Evolutionary conservation across 2,329 filamentous ascomycete genomes (phyloP).

Genomic region (Fusarium verticillioides): DNA sequence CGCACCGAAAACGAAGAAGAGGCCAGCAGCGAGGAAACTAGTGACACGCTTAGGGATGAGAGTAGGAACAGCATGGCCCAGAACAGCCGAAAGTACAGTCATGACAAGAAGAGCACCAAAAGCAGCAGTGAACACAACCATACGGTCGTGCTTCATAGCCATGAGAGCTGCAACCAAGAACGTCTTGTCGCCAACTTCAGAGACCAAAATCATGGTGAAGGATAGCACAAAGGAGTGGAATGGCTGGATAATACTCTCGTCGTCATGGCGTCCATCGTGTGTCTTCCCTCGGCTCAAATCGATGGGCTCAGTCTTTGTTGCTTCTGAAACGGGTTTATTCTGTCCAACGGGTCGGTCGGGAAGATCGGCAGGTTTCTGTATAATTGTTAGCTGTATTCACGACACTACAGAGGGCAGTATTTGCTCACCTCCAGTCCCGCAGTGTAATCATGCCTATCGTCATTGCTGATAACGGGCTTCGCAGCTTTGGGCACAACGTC

Average conservation of each 20-base stretch:
- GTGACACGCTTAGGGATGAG: slow-evolving; percentile 92
- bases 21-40: slow-evolving; percentile 81
- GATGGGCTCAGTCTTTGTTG: slow-evolving; percentile 72
- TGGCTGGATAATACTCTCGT: slow-evolving; percentile 77
- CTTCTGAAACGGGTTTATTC: slow-evolving; percentile 74
- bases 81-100: slow-evolving; percentile 92
- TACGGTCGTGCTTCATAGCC: slow-evolving; percentile 97
- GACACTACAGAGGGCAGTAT: not conserved
- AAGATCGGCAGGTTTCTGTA: slow-evolving; percentile 82
- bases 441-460: slow-evolving; percentile 48
- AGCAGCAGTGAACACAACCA: slow-evolving; percentile 95
- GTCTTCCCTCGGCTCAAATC: slow-evolving; percentile 54
- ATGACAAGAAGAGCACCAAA: slow-evolving; percentile 91
- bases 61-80: slow-evolving; percentile 91
- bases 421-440: slow-evolving; percentile 51
- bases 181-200: slow-evolving; percentile 97
- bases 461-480: slow-evolving; percentile 54
- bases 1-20: slow-evolving; percentile 91
- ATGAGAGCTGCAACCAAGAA: slow-evolving; percentile 97
- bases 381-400: slow-evolving; percentile 30
- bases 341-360: slow-evolving; percentile 82
- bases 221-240: slow-evolving; percentile 91
- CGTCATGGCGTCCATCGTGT: slow-evolving; percentile 59
- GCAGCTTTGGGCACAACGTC: slow-evolving; percentile 25
- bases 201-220: slow-evolving; percentile 96